Conservation (phyloP, 2,329 filamentous ascomycete species). For the Didymella keratinophila region DNA sequence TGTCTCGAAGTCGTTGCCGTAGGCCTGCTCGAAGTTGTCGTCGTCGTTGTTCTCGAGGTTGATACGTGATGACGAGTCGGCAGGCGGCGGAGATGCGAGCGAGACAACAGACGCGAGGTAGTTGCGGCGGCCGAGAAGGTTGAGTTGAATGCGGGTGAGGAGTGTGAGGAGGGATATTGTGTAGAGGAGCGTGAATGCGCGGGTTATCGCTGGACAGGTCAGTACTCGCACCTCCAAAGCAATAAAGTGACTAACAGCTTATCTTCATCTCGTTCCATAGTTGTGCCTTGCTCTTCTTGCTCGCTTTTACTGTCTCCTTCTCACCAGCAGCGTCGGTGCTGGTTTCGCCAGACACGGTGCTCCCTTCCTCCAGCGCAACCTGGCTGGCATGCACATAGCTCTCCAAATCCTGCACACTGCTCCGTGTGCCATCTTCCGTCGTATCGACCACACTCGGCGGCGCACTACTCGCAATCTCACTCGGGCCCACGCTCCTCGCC, state of each 20-base stretch:
- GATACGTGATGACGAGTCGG: constrained; percentile 75
- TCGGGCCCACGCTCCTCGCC: constrained; percentile 64
- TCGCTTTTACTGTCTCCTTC: constrained; percentile 60
- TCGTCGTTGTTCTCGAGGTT: constrained; percentile 93
- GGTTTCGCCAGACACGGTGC: constrained; percentile 39
- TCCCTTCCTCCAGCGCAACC: constrained; percentile 61
- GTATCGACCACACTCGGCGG: constrained; percentile 69
- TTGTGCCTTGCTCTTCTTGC: constrained; percentile 86
- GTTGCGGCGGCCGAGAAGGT: constrained; percentile 91
- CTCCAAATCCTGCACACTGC: constrained; percentile 72
- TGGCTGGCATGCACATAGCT: constrained; percentile 86
- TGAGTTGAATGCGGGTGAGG: constrained; percentile 93
- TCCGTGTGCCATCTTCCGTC: constrained; percentile 79
- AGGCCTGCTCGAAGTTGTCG: constrained; percentile 79
- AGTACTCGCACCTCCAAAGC: constrained; percentile 4
- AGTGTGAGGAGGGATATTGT: constrained; percentile 88
- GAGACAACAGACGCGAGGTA: constrained; percentile 96
- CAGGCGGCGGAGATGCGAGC: constrained; percentile 73
- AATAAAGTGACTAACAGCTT: constrained; percentile 71
- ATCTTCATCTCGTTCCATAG: constrained; percentile 98
- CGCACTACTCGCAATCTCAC: constrained; percentile 66
- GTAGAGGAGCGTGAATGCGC: constrained; percentile 91
- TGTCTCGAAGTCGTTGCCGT: constrained; percentile 94
- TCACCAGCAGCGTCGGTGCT: constrained; percentile 54
- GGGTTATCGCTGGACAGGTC: constrained; percentile 74